These are phyloP conservation scores for Monosporascus cannonballus DNA, from an alignment of 2,329 filamentous ascomycete genomes.

Conservation along the genomic window DNA sequence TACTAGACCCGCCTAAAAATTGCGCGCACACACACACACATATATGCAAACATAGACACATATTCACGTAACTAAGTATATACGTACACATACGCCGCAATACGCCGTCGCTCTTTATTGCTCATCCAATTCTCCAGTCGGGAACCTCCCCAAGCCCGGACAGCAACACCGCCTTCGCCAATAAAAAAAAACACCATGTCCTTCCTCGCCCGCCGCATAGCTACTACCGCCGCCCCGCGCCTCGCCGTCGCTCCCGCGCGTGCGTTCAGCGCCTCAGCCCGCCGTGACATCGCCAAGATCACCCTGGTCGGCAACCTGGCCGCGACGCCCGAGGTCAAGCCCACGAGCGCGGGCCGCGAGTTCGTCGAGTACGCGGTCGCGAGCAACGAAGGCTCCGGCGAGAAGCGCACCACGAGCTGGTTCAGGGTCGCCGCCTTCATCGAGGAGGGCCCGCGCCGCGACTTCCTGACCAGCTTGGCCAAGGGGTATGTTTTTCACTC, in stretches of 20 bases:
- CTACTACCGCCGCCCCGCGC: slow-evolving; percentile 38
- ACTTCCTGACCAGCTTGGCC: slow-evolving; percentile 64
- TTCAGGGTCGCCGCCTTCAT: slow-evolving; percentile 73
- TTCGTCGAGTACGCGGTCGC: slow-evolving; percentile 73
- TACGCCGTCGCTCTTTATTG: too few relatives aligned
- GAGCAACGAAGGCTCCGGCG: slow-evolving; percentile 57
- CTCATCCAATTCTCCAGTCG: too few relatives aligned
- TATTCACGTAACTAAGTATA: too few relatives aligned
- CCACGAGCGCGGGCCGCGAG: slow-evolving; percentile 66
- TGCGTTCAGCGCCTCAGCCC: slow-evolving; percentile 68
- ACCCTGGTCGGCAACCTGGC: slow-evolving; percentile 82
- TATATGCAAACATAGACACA: too few relatives aligned
- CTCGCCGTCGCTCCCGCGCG: slow-evolving; percentile 42
- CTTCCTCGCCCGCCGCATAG: slow-evolving; percentile 47
- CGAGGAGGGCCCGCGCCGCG: slow-evolving; percentile 60
- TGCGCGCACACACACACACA: too few relatives aligned
- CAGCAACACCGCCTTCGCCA: neutral
- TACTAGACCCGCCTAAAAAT: too few relatives aligned
- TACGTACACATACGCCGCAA: too few relatives aligned
- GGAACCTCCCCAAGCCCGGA: too few relatives aligned
- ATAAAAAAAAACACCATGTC: slow-evolving; percentile 33
- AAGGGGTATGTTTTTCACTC: slow-evolving; percentile 67
- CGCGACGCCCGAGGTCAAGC: slow-evolving; percentile 66
- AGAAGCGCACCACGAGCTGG: slow-evolving; percentile 77
- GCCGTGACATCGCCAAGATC: slow-evolving; percentile 68